Base-by-base conservation (phyloP, 208 protist species). In the Trypanosoma vivax region DNA sequence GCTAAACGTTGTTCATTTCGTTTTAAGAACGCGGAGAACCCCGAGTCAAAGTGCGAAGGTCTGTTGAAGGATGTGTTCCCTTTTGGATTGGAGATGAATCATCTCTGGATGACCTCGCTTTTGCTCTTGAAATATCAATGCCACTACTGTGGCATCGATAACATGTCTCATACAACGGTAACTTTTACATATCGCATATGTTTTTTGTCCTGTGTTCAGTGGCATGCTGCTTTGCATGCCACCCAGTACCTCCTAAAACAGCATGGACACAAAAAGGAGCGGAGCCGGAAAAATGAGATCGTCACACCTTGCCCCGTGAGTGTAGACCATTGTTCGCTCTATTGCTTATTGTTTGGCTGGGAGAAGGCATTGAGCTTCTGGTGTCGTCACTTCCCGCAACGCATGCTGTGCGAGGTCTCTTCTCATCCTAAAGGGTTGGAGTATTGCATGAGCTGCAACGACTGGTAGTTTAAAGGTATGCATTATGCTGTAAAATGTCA, bases 271-370 rank as follows among this genome's bases (percentile, higher is more conserved):
- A 19, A 43, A 23, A 30, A 46, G 13, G 2, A 49, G n/a, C 16
- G 14, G 27, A 16, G 43, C 7, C 28, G 53, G 23, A 19, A 43
- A 23, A 30, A 46, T 5, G 2, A 41, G 25, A 34, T n/a, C 3
- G 11, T 28, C 25, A 14, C 39, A 31, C 4, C 21, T 9, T 23
- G 16, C 10, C 33, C 33, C 11, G 59, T 76, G 25, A 38, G 48
- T 35, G 14, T 33, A 4, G 60, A 46, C 31, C 70, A 83, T 39
- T 70, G 64, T 29, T 19, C 51, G 6, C 49, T 70, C 16, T 83
- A 64, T 49, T 56, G 65, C 11, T 56, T 42, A 0, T 39, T 83
- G n/a, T 69, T 83, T 40, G 76, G 76, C 1, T 83, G 76, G 76
- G 70, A 79, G 48, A 55, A 46, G 6, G 64, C 46, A 13, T 31